Evolutionary conservation across 1,284 basidiomycete species (phyloP), one percentile per base, ranked within the genome.

Genomic region (Ganoderma leucocontextum): DNA sequence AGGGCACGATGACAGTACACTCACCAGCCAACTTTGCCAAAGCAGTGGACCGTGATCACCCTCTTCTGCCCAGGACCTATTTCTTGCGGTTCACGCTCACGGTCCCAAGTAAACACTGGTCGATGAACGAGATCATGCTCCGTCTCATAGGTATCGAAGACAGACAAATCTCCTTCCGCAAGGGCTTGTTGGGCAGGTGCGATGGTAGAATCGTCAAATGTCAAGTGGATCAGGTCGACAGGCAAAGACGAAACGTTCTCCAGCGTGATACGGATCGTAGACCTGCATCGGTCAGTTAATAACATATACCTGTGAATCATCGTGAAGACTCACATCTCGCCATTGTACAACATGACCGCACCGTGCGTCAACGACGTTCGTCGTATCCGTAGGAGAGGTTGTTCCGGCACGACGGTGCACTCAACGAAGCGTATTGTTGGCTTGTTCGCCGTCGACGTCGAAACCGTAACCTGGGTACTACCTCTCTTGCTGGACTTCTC

Each of bases 341-440:
- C 97, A 64, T 97, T 90, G 76, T 96, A 97, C 63, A 99, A 82
- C 92, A 97, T 97, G 36, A 98, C 83, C 0, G 95, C 95, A 2
- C 95, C 95, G 75, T 97, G 94, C 0, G 91, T 95, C 19, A 98
- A 82, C 7, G 94, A 95, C n/a, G 92, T 93, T 77, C 94, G 86
- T 70, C 94, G 87, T 75, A 98, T 92, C 65, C 94, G 88, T 64
- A 99, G 81, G 39, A 95, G 79, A 4, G 97, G 97, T 76, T 96
- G 95, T 72, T 95, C 91, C 2, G 93, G 90, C 10, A 97, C 89
- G 19, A 98, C 92, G 41, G 85, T 82, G 76, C 91, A 94, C 75
- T 95, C 88, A 72, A 96, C 77, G 75, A 89, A 95, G 52, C 81
- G 73, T 35, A 83, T 75, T 38, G 80, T 69, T 61, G 78, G 75